These are phyloP conservation scores for Boletus subparvulus DNA, from an alignment of 768 basidiomycete species.

Conservation along the genomic window DNA sequence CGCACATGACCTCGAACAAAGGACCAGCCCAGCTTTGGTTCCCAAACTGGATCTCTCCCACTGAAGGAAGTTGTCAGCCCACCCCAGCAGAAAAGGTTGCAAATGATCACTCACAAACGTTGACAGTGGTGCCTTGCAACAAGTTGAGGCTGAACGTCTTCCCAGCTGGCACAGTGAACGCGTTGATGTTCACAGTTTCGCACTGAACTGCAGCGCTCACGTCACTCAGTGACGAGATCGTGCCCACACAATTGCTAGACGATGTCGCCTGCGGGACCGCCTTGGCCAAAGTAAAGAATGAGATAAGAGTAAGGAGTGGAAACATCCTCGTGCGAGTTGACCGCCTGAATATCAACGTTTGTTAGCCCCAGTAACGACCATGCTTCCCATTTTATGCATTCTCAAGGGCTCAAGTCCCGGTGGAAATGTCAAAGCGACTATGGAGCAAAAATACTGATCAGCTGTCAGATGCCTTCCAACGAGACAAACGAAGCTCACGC, in stretches of 20 bases:
- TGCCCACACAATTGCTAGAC: slow-evolving; percentile 43
- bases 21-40: slow-evolving; percentile 53
- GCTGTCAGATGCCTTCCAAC: not conserved
- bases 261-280: slow-evolving; percentile 17
- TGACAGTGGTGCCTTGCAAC: slow-evolving; percentile 52
- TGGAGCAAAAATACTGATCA: not conserved
- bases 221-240: slow-evolving; percentile 52
- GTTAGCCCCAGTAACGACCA: not conserved
- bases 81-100: not conserved
- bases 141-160: slow-evolving; percentile 49
- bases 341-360: not conserved
- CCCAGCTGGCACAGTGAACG: slow-evolving; percentile 58
- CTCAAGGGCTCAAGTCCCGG: not conserved
- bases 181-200: slow-evolving; percentile 54
- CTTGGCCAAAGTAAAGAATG: slow-evolving; percentile 17
- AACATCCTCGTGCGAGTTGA: slow-evolving; percentile 9
- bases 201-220: slow-evolving; percentile 53
- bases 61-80: slow-evolving; percentile 28
- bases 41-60: slow-evolving; percentile 59
- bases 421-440: not conserved
- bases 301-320: slow-evolving; percentile 6
- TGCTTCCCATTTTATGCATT: slow-evolving; percentile 3
- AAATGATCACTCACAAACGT: slow-evolving; percentile 45
- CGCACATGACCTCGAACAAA: slow-evolving; percentile 51
- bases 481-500: not conserved